Evolutionary conservation across 345 rosid genomes (phyloP).

Genomic region (Psidium friedrichsthalianum): DNA sequence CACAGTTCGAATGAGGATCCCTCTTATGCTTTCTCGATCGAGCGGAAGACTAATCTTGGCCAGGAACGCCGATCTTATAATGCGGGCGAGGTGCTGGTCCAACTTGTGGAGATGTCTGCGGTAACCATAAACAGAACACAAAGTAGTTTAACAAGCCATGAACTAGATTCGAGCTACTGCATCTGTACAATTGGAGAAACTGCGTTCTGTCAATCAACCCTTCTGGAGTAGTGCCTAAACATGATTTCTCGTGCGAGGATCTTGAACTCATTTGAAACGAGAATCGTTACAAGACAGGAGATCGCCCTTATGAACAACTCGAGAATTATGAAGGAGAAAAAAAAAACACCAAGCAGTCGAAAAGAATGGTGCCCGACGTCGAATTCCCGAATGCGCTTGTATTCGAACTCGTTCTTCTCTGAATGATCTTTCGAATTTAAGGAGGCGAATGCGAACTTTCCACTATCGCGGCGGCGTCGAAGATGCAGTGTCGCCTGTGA

Average conservation of each 20-base stretch:
- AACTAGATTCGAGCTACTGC: background rate
- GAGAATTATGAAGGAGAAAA: background rate
- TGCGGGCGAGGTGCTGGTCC: constrained; percentile 89
- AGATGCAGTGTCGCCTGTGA: constrained; percentile 92
- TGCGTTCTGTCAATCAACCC: background rate
- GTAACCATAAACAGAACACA: background rate
- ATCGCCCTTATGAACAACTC: background rate
- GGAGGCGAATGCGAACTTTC: constrained; percentile 15
- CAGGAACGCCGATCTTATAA: constrained; percentile 67
- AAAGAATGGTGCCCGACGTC: background rate
- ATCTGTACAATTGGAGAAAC: background rate
- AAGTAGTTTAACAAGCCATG: background rate
- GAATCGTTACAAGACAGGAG: too few species aligned
- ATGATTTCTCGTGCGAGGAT: background rate
- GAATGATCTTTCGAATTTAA: background rate
- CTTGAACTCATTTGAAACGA: background rate
- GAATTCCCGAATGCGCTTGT: background rate
- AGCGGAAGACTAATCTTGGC: constrained; percentile 58
- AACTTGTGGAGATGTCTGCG: constrained; percentile 68
- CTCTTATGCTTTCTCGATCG: constrained; percentile 40
- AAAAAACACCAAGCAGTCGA: background rate
- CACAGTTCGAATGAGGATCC: constrained; percentile 65
- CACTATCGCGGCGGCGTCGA: constrained; percentile 74
- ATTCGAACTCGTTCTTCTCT: background rate
- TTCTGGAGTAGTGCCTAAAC: background rate